Base-by-base conservation (phyloP, 1,284 basidiomycete species). In the Malassezia psittaci region DNA sequence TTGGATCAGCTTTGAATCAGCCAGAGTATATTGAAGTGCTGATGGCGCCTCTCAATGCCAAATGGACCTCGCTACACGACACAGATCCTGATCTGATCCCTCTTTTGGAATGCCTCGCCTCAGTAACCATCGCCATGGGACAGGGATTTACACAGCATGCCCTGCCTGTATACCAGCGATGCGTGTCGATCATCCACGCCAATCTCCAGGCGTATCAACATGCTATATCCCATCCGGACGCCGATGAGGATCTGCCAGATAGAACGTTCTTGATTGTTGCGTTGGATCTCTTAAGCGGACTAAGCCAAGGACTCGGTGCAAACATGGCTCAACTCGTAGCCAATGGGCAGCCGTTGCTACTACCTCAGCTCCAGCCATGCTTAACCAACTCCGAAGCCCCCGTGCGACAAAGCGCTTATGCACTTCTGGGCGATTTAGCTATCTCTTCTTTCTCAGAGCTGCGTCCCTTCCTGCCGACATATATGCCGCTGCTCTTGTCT, bases 71-170 rank as follows among this genome's bases (percentile, higher is more conserved):
- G 67, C 78, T 98, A 51, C 83, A 83, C 75, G 90, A 96, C 74
- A 83, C 88, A 47, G 91, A 96, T 63, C 85, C 88, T 16, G 90
- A 94, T 76, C 77, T 99, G 46, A 91, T 96, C 48, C 94, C 93
- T 0, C 79, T 99, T 63, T 46, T 58, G 8, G 73, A 96, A 88
- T 99, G 94, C 76, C 81, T 99, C 45, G 93, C 93, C 1, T 96
- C 90, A 6, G 90, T 99, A 18, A 90, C 93, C 0, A 94, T 98
- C 66, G 91, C 93, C 10, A 88, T 96, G 76, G 91, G 90, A 1
- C 79, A 83, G n/a, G 83, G 89, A 0, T 99, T 99, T 78, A 76
- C 83, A 39, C 84, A 86, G 1, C 94, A 93, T 74, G 88, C 90
- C 9, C 83, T 83, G 13, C 89, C 91, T 2, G 87, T 99, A 34